Evolutionary conservation across 768 basidiomycete genomes (phyloP).

Genomic region (Podaxis sp.): DNA sequence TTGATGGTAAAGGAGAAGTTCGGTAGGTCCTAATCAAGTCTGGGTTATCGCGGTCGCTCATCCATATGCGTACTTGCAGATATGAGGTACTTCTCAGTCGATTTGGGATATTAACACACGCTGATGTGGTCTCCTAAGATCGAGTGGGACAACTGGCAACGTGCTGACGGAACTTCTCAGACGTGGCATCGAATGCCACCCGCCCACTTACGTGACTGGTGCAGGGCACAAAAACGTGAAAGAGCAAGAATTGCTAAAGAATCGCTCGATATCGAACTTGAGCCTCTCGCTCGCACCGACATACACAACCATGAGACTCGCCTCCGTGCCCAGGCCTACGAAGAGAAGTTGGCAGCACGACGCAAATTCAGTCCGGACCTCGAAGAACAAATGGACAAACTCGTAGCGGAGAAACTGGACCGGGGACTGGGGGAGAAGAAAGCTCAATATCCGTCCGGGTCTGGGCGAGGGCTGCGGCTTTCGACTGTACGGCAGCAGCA

Average conservation of each 20-base stretch:
- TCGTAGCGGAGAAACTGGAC: constrained; percentile 18
- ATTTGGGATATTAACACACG: neutral
- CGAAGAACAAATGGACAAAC: constrained; percentile 21
- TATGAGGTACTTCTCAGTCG: constrained; percentile 27
- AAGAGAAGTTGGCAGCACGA: constrained; percentile 38
- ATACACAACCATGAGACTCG: constrained; percentile 44
- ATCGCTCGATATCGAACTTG: constrained; percentile 37
- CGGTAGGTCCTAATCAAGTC: constrained; percentile 25
- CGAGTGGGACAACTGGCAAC: constrained; percentile 51
- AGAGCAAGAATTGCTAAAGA: constrained; percentile 28
- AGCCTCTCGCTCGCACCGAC: constrained; percentile 33
- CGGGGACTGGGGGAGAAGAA: neutral
- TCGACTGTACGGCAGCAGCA: constrained; percentile 10
- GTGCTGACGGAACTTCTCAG: constrained; percentile 51
- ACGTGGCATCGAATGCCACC: constrained; percentile 44
- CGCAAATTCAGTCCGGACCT: constrained; percentile 14
- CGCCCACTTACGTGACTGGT: constrained; percentile 30
- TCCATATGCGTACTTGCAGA: constrained; percentile 16
- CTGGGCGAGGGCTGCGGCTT: constrained; percentile 5
- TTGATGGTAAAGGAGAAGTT: constrained; percentile 30
- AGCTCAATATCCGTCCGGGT: constrained; percentile 16
- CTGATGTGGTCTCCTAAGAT: constrained; percentile 32
- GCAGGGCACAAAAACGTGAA: constrained; percentile 27
- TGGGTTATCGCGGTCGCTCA: neutral
- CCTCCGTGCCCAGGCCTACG: constrained; percentile 42